Percentiles rank a stretch among this genome's conserved stretches.
These are phyloP conservation scores for Eimeria necatrix DNA, from an alignment of 169 alveolate species.

Conservation along the genomic window DNA sequence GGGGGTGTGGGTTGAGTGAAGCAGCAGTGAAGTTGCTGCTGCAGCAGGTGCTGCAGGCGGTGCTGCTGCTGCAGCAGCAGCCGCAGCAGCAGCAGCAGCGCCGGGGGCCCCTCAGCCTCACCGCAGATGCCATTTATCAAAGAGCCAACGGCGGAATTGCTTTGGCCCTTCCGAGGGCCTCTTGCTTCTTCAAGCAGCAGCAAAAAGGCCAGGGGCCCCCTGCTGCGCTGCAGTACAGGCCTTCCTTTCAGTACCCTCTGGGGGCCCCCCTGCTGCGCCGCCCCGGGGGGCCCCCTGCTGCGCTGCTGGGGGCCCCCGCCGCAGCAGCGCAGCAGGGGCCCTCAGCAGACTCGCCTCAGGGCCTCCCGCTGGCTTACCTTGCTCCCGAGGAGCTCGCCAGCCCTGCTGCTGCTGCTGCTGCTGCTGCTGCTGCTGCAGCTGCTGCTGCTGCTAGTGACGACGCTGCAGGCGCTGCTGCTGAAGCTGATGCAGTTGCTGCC, in stretches of 20 bases:
- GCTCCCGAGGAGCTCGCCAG: background rate
- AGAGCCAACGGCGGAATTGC: background rate
- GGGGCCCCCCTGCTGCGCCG: background rate
- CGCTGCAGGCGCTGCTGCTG: background rate
- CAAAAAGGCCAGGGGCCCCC: background rate
- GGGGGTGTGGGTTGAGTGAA: background rate
- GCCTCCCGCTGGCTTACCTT: background rate
- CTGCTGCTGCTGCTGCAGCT: background rate
- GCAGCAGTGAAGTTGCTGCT: background rate
- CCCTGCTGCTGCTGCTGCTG: background rate
- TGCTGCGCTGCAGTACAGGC: background rate
- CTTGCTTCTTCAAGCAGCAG: background rate
- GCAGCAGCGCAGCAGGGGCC: background rate
- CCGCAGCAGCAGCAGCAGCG: background rate
- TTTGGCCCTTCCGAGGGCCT: background rate
- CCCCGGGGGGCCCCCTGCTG: background rate
- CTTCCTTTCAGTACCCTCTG: background rate
- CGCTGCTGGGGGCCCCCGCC: background rate
- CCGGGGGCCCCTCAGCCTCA: background rate
- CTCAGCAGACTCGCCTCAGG: background rate
- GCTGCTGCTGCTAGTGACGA: background rate
- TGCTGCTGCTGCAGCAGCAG: constrained; percentile 7
- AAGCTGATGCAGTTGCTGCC: background rate
- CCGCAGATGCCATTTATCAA: background rate
- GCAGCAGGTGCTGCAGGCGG: constrained; percentile 18